These are phyloP conservation scores for Aspergillus avenaceus DNA, from an alignment of 495 filamentous ascomycete genomes.

Conservation along the genomic window DNA sequence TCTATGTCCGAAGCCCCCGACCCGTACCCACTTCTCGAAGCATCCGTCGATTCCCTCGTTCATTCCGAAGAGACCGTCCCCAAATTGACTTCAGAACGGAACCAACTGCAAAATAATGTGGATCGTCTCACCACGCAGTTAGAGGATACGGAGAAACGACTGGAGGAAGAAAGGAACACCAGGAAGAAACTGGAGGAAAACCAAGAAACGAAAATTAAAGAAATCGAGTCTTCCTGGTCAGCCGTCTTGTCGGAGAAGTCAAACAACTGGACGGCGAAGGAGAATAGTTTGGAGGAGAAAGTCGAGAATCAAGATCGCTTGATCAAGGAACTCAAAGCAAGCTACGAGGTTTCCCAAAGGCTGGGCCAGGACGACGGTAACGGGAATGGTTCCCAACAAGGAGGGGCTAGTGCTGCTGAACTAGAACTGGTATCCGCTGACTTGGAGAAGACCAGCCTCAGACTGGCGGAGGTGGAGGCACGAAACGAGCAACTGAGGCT, in stretches of 20 bases:
- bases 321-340: slow-evolving; percentile 92
- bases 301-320: slow-evolving; percentile 89
- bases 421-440: slow-evolving; percentile 90
- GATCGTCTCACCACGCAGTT: slow-evolving; percentile 83
- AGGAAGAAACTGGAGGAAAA: slow-evolving; percentile 71
- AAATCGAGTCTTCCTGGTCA: slow-evolving; percentile 85
- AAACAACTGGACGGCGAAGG: slow-evolving; percentile 94
- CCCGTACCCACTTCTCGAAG: slow-evolving; percentile 93
- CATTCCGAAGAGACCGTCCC: slow-evolving; percentile 87
- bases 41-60: slow-evolving; percentile 89
- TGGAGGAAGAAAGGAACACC: slow-evolving; percentile 68
- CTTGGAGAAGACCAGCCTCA: slow-evolving; percentile 79
- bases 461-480: slow-evolving; percentile 87
- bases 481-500: slow-evolving; percentile 90
- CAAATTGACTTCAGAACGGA: slow-evolving; percentile 79
- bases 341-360: slow-evolving; percentile 92
- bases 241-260: slow-evolving; percentile 92
- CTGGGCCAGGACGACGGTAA: slow-evolving; percentile 69
- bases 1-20: slow-evolving; percentile 93
- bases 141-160: slow-evolving; percentile 72
- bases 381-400: slow-evolving; percentile 47
- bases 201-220: slow-evolving; percentile 72
- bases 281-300: slow-evolving; percentile 87
- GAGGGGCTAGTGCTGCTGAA: slow-evolving; percentile 79
- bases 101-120: slow-evolving; percentile 76